A percentile compares a stretch with the other conserved stretches of the same genome.
Conservation (phyloP, 176 grass and related monocot genomes). For the Alloteropsis semialata region DNA sequence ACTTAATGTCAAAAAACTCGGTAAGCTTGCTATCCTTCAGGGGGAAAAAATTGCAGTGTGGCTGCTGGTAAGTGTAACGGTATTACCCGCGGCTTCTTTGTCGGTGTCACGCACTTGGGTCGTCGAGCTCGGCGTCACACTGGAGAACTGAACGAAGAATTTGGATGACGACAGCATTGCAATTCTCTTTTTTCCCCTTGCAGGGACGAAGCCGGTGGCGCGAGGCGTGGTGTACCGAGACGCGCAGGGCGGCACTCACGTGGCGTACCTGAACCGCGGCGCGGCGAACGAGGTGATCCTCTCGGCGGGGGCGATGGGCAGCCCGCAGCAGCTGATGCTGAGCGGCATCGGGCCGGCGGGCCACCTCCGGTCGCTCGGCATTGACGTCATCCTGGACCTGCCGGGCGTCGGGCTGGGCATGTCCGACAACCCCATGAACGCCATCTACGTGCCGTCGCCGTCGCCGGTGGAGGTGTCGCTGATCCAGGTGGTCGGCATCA, state of each 20-base stretch:
- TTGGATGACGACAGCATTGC: neutral
- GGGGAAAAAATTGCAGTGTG: neutral
- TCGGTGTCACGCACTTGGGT: neutral
- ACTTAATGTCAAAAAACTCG: neutral
- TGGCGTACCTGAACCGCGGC: conserved; percentile 50
- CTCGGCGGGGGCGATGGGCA: conserved; percentile 73
- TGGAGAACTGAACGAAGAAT: neutral
- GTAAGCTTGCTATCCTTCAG: neutral
- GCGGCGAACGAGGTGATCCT: conserved; percentile 63
- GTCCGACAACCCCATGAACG: conserved; percentile 87
- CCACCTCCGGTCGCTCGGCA: conserved; percentile 56
- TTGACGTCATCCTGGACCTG: conserved; percentile 53
- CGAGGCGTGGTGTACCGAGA: conserved; percentile 67
- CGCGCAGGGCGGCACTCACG: conserved; percentile 34
- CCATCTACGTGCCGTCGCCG: conserved; percentile 71
- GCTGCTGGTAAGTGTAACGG: neutral
- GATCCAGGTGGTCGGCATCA: conserved; percentile 87
- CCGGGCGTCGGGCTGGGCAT: conserved; percentile 70
- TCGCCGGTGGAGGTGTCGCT: conserved; percentile 66
- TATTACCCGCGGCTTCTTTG: conserved; percentile 11
- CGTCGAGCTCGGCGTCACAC: no score
- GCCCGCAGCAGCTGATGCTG: conserved; percentile 85
- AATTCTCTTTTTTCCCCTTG: neutral
- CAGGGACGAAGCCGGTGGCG: conserved; percentile 51
- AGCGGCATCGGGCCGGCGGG: conserved; percentile 71